phyloP scores from a whole-genome alignment of 2,329 filamentous ascomycete genomes.

The Xylaria hypoxylon region DNA sequence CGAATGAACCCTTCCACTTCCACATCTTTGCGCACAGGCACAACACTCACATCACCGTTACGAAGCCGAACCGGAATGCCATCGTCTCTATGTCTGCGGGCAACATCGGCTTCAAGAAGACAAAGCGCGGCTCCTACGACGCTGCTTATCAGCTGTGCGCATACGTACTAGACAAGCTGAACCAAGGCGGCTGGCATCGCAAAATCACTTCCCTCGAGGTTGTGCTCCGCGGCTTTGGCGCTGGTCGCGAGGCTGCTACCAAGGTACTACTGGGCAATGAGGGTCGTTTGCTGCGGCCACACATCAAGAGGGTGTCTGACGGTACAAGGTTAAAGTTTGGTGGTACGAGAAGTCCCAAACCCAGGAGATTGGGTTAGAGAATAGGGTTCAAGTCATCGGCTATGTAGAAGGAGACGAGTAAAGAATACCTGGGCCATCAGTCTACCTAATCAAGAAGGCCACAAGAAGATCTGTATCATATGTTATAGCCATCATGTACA shows the following conservation, averaged over 20 bases:
- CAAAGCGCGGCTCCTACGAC: slow-evolving; percentile 84
- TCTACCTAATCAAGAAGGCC: slow-evolving; percentile 13
- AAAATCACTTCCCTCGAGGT: slow-evolving; percentile 84
- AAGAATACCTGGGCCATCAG: slow-evolving; percentile 8
- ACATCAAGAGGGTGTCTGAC: slow-evolving; percentile 85
- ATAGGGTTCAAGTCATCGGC: slow-evolving; percentile 13
- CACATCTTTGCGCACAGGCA: slow-evolving; percentile 90
- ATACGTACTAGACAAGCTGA: slow-evolving; percentile 84
- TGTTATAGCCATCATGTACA: slow-evolving; percentile 43
- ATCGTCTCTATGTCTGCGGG: slow-evolving; percentile 85
- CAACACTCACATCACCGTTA: slow-evolving; percentile 94
- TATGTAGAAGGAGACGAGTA: slow-evolving; percentile 7
- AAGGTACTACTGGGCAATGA: slow-evolving; percentile 91
- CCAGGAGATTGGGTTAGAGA: slow-evolving; percentile 74
- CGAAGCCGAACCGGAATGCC: slow-evolving; percentile 81
- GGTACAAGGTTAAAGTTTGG: slow-evolving; percentile 94
- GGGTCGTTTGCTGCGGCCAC: slow-evolving; percentile 77
- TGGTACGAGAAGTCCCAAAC: slow-evolving; percentile 86
- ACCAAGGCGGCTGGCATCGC: slow-evolving; percentile 81
- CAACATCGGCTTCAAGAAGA: slow-evolving; percentile 91
- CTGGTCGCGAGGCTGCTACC: slow-evolving; percentile 86
- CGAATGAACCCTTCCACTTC: slow-evolving; percentile 79
- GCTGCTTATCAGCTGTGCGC: slow-evolving; percentile 90
- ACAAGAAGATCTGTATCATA: slow-evolving; percentile 45
- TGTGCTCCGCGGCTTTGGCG: slow-evolving; percentile 84